Conservation (phyloP, 2,329 filamentous ascomycete genomes). For the Xylariaceae sp. region DNA sequence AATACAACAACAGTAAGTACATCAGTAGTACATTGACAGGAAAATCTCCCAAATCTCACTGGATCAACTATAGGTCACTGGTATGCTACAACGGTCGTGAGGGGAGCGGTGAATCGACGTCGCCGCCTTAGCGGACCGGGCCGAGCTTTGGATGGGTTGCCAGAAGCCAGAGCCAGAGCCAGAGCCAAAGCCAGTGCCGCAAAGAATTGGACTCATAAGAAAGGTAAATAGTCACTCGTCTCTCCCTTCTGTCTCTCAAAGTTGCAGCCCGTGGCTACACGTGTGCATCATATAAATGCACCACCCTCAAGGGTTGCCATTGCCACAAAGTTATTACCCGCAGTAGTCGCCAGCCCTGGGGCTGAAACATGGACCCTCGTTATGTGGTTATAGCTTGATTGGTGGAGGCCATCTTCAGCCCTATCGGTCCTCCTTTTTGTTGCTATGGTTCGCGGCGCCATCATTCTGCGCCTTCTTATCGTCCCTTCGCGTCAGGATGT, state of each 20-base stretch:
- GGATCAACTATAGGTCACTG: neutral
- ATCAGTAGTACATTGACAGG: neutral
- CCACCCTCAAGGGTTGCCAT: neutral
- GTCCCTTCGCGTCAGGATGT: slow-evolving; percentile 67
- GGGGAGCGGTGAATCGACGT: neutral
- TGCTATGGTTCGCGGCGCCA: neutral
- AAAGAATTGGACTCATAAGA: neutral
- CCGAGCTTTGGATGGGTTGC: neutral
- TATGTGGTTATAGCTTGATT: neutral
- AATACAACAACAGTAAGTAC: neutral
- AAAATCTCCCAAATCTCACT: neutral
- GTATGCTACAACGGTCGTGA: neutral
- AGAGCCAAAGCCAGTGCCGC: neutral
- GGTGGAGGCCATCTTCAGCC: neutral
- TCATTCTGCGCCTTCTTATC: slow-evolving; percentile 31
- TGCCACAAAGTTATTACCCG: neutral
- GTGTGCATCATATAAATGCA: neutral
- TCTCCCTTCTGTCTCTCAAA: neutral
- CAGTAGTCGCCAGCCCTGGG: neutral
- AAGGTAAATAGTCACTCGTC: neutral
- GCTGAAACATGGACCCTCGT: neutral
- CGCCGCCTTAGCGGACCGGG: neutral
- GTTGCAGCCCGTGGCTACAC: neutral
- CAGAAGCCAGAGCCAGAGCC: neutral
- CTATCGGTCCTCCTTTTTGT: neutral